phyloP scores from a whole-genome alignment of 441 rosid genomes.

The Adansonia rubrostipa region DNA sequence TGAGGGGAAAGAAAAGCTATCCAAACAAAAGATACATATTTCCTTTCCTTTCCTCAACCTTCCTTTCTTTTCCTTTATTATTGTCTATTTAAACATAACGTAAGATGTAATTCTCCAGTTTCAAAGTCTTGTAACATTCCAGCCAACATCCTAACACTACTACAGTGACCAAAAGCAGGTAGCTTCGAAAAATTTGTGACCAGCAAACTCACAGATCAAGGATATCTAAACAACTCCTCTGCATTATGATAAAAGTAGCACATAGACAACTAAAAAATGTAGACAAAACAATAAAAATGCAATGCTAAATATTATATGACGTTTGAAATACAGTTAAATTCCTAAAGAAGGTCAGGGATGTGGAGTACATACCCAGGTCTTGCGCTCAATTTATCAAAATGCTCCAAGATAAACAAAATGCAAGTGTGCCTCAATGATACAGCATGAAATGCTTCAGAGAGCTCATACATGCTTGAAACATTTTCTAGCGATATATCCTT shows the following conservation, averaged over 20 bases:
- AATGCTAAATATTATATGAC: background rate
- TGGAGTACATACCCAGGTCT: constrained; percentile 66
- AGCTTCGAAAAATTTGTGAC: background rate
- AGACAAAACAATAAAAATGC: background rate
- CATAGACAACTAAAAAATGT: background rate
- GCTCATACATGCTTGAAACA: constrained; percentile 94
- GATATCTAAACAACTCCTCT: background rate
- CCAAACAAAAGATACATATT: too few species aligned
- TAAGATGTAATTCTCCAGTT: too few species aligned
- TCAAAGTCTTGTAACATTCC: too few species aligned
- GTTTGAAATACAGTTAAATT: background rate
- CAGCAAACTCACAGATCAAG: background rate
- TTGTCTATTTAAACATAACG: too few species aligned
- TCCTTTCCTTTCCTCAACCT: too few species aligned
- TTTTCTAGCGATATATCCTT: constrained; percentile 90
- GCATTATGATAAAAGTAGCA: background rate
- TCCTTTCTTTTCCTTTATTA: too few species aligned
- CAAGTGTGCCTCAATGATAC: constrained; percentile 88
- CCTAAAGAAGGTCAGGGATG: background rate
- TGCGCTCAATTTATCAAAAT: constrained; percentile 76
- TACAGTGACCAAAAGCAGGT: too few species aligned
- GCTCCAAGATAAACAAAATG: constrained; percentile 91
- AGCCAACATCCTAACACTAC: too few species aligned
- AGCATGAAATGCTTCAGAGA: constrained; percentile 97
- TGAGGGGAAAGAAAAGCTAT: too few species aligned